Evolutionary conservation across 768 basidiomycete species (phyloP).

Genomic region (Asterophora parasitica): DNA sequence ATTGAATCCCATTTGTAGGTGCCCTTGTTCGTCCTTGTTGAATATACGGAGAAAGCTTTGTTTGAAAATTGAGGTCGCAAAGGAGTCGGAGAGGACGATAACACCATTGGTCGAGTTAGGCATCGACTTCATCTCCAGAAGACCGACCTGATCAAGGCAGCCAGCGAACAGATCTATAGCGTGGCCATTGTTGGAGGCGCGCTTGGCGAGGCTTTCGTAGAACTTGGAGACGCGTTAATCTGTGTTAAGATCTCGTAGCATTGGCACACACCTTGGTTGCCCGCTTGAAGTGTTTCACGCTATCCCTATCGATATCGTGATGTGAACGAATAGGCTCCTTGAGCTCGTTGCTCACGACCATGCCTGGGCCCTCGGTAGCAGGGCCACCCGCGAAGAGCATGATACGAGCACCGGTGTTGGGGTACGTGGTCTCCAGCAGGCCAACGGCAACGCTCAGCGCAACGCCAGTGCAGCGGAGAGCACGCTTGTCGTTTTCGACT

Average conservation of each 20-base stretch:
- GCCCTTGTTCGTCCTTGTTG: conserved; percentile 87
- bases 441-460: conserved; percentile 93
- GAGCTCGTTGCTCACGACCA: conserved; percentile 93
- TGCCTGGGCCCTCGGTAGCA: conserved; percentile 92
- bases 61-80: conserved; percentile 97
- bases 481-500: conserved; percentile 89
- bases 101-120: conserved; percentile 96
- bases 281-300: conserved; percentile 95
- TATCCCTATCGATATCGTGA: conserved; percentile 97
- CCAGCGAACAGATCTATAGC: conserved; percentile 94
- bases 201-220: conserved; percentile 90
- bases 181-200: conserved; percentile 92
- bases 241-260: neutral
- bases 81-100: conserved; percentile 94
- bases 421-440: conserved; percentile 89
- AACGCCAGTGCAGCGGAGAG: conserved; percentile 92
- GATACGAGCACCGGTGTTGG: conserved; percentile 93
- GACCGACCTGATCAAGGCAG: conserved; percentile 95
- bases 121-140: conserved; percentile 95
- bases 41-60: conserved; percentile 94
- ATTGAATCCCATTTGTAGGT: conserved; percentile 97
- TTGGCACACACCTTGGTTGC: conserved; percentile 73
- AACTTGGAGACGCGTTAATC: conserved; percentile 50
- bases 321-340: conserved; percentile 98
- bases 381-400: conserved; percentile 97